Base-by-base conservation (phyloP, 176 grass and related monocot genomes). In the Poa annua region DNA sequence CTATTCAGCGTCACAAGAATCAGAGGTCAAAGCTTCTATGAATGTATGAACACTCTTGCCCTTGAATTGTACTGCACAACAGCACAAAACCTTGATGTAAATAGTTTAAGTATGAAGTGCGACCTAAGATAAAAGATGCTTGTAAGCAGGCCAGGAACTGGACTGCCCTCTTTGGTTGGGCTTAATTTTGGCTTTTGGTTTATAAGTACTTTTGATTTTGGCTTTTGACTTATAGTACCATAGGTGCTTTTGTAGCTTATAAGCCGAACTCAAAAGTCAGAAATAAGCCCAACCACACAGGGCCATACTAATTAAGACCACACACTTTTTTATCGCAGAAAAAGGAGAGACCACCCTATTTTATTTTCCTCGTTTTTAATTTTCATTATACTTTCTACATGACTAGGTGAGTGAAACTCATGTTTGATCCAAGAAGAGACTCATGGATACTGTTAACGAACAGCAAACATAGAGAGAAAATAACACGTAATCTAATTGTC, bases 371-470 rank as follows among this genome's bases (percentile, higher is more conserved):
- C 10, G 3, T 59, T n/a, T 67, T 66, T 41, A 5, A 11, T 68
- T n/a, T 68, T 68, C 35, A 41, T 41, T 39, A 6, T 41, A n/a
- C 19, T 21, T 38, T 41, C 66, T 41, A 41, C 9, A 11, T 6
- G 19, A 41, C 36, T 39, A 69, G 19, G 35, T n/a, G 20, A 21
- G 66, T 69, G 8, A 42, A 69, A 69, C 10, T 41, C 36, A 12
- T 69, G 66, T 69, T n/a, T 69, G 66, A 41, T 39, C 21, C 66
- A 24, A 6, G 20, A n/a, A 70, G 19, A 70, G n/a, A 70, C 66
- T 70, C 19, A 70, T 70, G 39, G 20, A 44, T 13, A 21, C 11
- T n/a, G 39, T 70, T 42, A 13, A 12, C 11, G 10, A 70, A 70
- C 12, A 61, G 22, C 57, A 61, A 10, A 61, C 21, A 61, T 61